A percentile compares a stretch with the other conserved stretches of the same genome.
Conservation (phyloP, 257 asterid genomes). For the Nicotiana otophora region DNA sequence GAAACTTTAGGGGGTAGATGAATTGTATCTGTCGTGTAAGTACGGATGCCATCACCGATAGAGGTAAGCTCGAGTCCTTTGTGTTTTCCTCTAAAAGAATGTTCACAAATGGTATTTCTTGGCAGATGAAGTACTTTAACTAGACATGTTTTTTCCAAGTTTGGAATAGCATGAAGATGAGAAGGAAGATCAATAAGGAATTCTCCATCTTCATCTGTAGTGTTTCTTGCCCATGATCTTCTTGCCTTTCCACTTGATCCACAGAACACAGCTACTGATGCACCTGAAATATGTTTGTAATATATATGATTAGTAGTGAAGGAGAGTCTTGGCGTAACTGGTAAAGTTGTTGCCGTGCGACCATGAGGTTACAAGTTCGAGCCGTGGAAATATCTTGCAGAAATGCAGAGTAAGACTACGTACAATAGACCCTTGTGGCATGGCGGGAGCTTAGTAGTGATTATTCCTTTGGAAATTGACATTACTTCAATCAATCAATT, state of each 20-base stretch:
- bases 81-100: slow-evolving; percentile 27
- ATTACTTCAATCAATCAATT: background rate
- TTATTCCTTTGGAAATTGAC: too few relatives aligned
- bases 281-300: slow-evolving; percentile 40
- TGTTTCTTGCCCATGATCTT: slow-evolving; percentile 32
- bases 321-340: background rate
- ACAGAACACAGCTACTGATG: slow-evolving; percentile 44
- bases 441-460: background rate
- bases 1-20: slow-evolving; percentile 26
- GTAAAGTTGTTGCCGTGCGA: background rate
- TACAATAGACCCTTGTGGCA: too few relatives aligned
- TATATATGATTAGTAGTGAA: background rate
- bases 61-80: slow-evolving; percentile 27
- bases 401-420: background rate
- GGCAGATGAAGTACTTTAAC: slow-evolving; percentile 49
- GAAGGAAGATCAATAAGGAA: slow-evolving; percentile 63
- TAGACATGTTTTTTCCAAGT: slow-evolving; percentile 50
- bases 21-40: slow-evolving; percentile 40
- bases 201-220: slow-evolving; percentile 47
- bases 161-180: slow-evolving; percentile 76
- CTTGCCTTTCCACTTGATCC: slow-evolving; percentile 18
- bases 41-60: slow-evolving; percentile 37
- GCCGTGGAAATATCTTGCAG: background rate
- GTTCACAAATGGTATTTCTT: slow-evolving; percentile 24
- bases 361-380: background rate